These are phyloP conservation scores for Eutrema salsugineum DNA, from an alignment of 441 rosid genomes.

Conservation along the genomic window DNA sequence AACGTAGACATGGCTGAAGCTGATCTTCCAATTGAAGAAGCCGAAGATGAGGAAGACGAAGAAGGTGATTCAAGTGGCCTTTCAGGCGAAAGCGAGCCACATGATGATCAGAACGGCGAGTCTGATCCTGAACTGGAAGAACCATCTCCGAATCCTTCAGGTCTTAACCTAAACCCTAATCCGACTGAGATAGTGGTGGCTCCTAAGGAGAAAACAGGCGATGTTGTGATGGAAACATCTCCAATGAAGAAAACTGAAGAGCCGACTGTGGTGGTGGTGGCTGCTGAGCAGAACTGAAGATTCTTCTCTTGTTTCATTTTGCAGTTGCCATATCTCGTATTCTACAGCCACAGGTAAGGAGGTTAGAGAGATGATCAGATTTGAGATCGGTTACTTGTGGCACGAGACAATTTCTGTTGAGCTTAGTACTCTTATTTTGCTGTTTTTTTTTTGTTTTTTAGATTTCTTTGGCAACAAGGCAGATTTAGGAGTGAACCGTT, in stretches of 20 bases:
- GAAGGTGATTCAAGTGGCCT: conserved; percentile 52
- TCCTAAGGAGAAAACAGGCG: conserved; percentile 16
- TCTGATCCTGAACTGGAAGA: conserved; percentile 40
- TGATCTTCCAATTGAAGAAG: conserved; percentile 48
- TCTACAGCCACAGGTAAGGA: neutral
- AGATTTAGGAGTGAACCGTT: neutral
- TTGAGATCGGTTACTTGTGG: conserved; percentile 5
- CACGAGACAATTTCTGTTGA: conserved; percentile 3
- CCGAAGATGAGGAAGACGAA: conserved; percentile 50
- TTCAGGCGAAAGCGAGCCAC: conserved; percentile 52
- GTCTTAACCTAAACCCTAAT: conserved; percentile 6
- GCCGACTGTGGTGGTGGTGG: neutral
- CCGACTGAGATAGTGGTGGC: neutral
- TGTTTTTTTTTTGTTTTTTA: neutral
- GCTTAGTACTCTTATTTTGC: neutral
- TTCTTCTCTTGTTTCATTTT: neutral
- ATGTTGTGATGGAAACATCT: conserved; percentile 19
- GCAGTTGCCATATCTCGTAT: neutral
- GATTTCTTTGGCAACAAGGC: neutral
- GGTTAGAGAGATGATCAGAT: neutral
- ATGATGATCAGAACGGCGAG: conserved; percentile 46
- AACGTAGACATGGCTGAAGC: conserved; percentile 48
- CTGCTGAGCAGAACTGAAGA: conserved; percentile 24
- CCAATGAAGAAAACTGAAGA: conserved; percentile 11
- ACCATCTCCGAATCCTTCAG: neutral